Conservation (phyloP, 2,329 filamentous ascomycete species). For the Apiospora phragmitis region DNA sequence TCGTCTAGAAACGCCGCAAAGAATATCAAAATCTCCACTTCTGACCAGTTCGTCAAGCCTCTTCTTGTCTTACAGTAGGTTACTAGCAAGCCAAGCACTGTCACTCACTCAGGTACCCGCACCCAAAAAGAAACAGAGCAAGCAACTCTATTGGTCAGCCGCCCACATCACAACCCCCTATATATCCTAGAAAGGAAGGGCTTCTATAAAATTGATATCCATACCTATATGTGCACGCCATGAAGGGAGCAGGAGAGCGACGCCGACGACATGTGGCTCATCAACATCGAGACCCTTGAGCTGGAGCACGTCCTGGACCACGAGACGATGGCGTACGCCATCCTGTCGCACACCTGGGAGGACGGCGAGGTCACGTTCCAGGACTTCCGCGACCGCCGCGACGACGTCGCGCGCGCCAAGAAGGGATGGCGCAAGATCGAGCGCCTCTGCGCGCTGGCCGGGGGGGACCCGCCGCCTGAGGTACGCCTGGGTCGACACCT, state of each 20-base stretch:
- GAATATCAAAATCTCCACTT: not conserved
- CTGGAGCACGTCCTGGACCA: constrained; percentile 3
- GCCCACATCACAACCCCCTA: not conserved
- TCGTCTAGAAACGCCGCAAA: not conserved
- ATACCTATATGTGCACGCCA: not conserved
- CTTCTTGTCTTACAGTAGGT: too few relatives aligned
- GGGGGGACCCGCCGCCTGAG: not conserved
- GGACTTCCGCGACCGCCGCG: not conserved
- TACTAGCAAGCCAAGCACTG: not conserved
- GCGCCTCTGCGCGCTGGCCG: not conserved
- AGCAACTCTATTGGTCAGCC: not conserved
- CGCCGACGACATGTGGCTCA: constrained; percentile 1
- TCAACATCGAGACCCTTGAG: constrained; percentile 7
- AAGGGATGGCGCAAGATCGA: constrained; percentile 10
- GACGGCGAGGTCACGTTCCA: constrained; percentile 18
- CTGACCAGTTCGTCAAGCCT: not conserved
- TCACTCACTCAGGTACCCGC: not conserved
- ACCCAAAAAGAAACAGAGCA: not conserved
- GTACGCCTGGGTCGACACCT: constrained; percentile 12
- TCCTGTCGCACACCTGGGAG: constrained; percentile 26
- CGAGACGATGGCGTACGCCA: constrained; percentile 20
- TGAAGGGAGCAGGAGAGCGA: not conserved
- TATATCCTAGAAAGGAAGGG: not conserved
- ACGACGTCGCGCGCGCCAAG: not conserved
- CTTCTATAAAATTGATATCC: not conserved